Conservation (phyloP, 768 basidiomycete species). For the Gelatoporia subvermispora region DNA sequence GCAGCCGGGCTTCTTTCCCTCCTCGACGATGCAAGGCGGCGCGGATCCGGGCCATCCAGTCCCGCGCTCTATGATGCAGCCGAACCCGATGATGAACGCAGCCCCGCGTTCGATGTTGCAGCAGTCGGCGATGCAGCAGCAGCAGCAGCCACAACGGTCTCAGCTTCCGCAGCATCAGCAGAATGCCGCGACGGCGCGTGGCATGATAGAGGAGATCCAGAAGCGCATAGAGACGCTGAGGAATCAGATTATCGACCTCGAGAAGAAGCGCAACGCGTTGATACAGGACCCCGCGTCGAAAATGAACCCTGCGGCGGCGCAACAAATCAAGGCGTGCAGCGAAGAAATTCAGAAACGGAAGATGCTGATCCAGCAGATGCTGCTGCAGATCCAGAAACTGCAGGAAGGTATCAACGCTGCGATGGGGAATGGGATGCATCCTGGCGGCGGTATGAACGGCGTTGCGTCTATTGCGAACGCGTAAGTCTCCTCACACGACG, state of each 20-base stretch:
- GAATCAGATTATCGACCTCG: neutral
- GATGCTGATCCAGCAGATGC: too few relatives aligned
- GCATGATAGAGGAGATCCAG: conserved; percentile 1
- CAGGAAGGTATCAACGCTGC: too few relatives aligned
- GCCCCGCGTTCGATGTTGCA: neutral
- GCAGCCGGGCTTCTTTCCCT: neutral
- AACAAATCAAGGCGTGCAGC: too few relatives aligned
- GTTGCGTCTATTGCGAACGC: too few relatives aligned
- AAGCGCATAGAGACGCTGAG: neutral
- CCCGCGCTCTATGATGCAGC: neutral
- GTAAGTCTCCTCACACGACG: too few relatives aligned
- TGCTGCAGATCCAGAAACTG: too few relatives aligned
- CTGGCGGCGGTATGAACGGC: too few relatives aligned
- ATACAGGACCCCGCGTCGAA: too few relatives aligned
- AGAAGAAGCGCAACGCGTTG: neutral
- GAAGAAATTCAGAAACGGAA: too few relatives aligned
- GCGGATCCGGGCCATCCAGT: neutral
- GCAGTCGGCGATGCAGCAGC: neutral
- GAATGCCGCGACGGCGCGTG: neutral
- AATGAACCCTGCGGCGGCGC: too few relatives aligned
- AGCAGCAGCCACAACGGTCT: neutral
- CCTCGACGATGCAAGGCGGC: neutral
- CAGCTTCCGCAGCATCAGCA: conserved; percentile 5
- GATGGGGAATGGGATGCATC: too few relatives aligned
- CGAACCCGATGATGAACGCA: too few relatives aligned